These are phyloP conservation scores for Termitomyces sp. DNA, from an alignment of 768 basidiomycete species.

Conservation along the genomic window DNA sequence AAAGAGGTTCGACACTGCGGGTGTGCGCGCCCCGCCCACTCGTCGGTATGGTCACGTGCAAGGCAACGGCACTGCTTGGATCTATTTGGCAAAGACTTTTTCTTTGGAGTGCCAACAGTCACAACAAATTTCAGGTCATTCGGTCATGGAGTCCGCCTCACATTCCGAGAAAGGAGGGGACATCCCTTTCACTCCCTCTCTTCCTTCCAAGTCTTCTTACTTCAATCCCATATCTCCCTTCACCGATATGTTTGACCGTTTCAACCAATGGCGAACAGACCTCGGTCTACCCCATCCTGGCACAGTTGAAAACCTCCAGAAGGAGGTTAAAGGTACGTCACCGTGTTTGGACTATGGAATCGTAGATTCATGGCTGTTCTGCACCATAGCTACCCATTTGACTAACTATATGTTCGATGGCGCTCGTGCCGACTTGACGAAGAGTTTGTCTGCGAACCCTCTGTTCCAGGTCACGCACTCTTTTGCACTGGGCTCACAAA, in stretches of 20 bases:
- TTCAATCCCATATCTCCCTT: conserved; percentile 52
- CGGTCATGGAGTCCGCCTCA: conserved; percentile 41
- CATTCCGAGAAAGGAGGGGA: conserved; percentile 37
- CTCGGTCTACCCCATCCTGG: conserved; percentile 90
- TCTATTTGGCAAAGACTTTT: conserved; percentile 34
- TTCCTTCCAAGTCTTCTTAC: conserved; percentile 28
- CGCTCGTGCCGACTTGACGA: conserved; percentile 92
- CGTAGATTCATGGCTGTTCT: conserved; percentile 1
- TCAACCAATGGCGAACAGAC: conserved; percentile 77
- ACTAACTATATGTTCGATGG: conserved; percentile 98
- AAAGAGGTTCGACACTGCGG: background rate
- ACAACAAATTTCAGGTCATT: conserved; percentile 13
- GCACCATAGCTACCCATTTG: conserved; percentile 70
- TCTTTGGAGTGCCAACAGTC: conserved; percentile 22
- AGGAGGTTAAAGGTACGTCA: conserved; percentile 82
- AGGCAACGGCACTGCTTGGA: conserved; percentile 16
- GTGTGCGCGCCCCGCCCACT: background rate
- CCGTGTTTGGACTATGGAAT: background rate
- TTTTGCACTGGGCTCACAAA: conserved; percentile 85
- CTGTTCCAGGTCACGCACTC: conserved; percentile 98
- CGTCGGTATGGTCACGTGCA: background rate
- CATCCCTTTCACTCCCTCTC: conserved; percentile 24
- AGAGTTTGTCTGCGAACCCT: conserved; percentile 89
- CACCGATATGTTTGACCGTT: conserved; percentile 60
- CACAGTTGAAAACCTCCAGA: conserved; percentile 85